Evolutionary conservation across 805 yeast genomes (phyloP).

Genomic region (Kuraishia piskuri): DNA sequence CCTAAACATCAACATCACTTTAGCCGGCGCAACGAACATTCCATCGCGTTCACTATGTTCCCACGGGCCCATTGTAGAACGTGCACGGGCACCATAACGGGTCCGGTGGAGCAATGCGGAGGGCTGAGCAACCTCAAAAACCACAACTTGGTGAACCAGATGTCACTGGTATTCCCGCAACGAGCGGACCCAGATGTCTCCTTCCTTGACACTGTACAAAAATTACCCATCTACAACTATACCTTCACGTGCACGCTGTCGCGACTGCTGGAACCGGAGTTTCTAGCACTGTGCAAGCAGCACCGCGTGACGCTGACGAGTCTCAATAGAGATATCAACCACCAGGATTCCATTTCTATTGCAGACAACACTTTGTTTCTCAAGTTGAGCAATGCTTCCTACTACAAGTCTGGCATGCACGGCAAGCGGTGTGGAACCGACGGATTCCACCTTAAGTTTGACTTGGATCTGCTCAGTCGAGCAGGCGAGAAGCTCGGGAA

Average conservation of each 20-base stretch:
- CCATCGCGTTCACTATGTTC: not conserved
- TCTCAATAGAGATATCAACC: constrained; percentile 16
- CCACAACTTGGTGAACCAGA: constrained; percentile 20
- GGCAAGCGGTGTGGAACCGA: constrained; percentile 18
- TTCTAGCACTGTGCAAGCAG: not conserved
- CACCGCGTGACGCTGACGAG: constrained; percentile 1
- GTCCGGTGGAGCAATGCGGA: not conserved
- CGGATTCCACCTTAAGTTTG: constrained; percentile 13
- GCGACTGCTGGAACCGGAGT: not conserved
- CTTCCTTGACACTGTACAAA: not conserved
- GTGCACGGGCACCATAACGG: not conserved
- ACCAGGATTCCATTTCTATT: constrained; percentile 23
- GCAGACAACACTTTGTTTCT: constrained; percentile 17
- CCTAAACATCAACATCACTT: too few relatives aligned
- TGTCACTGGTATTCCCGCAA: constrained; percentile 13
- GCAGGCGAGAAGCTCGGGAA: constrained; percentile 7
- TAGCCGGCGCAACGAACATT: too few relatives aligned
- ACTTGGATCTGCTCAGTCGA: constrained; percentile 8
- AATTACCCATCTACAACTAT: not conserved
- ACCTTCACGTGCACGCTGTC: not conserved
- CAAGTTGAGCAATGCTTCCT: constrained; percentile 21
- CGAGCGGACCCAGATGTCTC: not conserved
- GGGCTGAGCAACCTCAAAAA: constrained; percentile 4
- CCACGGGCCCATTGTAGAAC: constrained; percentile 5
- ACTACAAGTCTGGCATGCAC: constrained; percentile 23